Evolutionary conservation across 2,329 filamentous ascomycete species (phyloP), one percentile per base, ranked within the genome.

Genomic region (Fusarium graminum): DNA sequence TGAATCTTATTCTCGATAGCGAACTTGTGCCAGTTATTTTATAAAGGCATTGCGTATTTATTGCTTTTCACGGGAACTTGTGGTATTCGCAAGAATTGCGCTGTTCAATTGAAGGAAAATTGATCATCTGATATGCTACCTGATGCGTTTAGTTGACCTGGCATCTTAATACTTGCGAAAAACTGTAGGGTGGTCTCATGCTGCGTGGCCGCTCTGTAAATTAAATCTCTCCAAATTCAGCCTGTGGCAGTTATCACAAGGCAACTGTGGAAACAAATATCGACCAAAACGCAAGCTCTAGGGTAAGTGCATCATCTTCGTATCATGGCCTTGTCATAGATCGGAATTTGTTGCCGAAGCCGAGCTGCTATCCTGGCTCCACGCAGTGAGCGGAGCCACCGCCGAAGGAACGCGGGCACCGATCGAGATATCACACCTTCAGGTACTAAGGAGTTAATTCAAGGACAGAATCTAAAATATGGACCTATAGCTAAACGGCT

Each of bases 381-480:
- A 47, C 42, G 30, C 25, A 28, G 44, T 13, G 10, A 36, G 57
- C 45, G 57, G 54, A 60, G 54, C 17, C 29, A 41, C 36, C 38
- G 44, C 28, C 28, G n/a, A 45, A 47, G 45, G 42, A 62, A 43
- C 25, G 45, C 42, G 59, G 57, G 17, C 62, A 56, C 45, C 58
- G 51, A 63, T 57, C 51, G 59, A 17, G 41, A 19, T 45, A 39
- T 44, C 22, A 22, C 6, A 17, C 30, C 54, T n/a, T 53, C 49
- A 29, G 29, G 41, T 41, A 36, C 32, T 34, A 29, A 55, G 52
- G 52, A 49, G 25, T 28, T 26, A 61, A 50, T 7, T 7, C 58
- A 50, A 54, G 43, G 49, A 62, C 63, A 40, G 57, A 57, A 30
- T 43, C 38, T 63, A 40, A 63, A 57, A 30, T 43, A 42, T 63